A percentile compares a stretch with the other conserved stretches of the same genome.
Conservation (phyloP, 2,329 filamentous ascomycete genomes). For the Cadophora malorum region DNA sequence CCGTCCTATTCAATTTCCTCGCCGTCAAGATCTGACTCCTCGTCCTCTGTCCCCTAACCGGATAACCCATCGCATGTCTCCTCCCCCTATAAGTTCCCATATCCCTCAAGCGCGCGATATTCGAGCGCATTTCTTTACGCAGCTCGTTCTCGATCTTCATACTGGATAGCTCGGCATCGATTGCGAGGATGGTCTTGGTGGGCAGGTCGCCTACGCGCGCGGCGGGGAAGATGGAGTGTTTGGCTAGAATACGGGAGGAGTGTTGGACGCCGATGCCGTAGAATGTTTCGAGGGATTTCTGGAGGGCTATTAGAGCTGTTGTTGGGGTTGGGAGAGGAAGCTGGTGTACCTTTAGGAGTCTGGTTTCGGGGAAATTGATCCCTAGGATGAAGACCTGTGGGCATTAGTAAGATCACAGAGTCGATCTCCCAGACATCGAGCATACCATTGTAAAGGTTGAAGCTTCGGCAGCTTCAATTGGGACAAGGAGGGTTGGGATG, state of each 20-base stretch:
- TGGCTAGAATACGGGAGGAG: conserved; percentile 80
- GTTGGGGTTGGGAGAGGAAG: conserved; percentile 11
- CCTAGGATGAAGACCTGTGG: conserved; percentile 77
- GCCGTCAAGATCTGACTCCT: conserved; percentile 72
- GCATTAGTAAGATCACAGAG: conserved; percentile 22
- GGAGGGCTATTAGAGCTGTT: conserved; percentile 23
- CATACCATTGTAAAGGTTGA: conserved; percentile 39
- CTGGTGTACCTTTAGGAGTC: conserved; percentile 78
- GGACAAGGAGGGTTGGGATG: background rate
- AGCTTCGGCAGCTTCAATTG: conserved; percentile 18
- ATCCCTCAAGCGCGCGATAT: conserved; percentile 85
- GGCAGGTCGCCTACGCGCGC: conserved; percentile 78
- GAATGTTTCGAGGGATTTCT: conserved; percentile 82
- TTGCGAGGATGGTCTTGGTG: conserved; percentile 77
- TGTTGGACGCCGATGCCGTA: conserved; percentile 80
- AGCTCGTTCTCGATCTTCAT: conserved; percentile 97
- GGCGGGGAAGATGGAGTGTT: conserved; percentile 84
- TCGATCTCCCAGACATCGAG: background rate
- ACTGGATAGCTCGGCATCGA: conserved; percentile 83
- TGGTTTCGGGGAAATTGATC: conserved; percentile 82
- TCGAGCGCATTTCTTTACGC: conserved; percentile 76
- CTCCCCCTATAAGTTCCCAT: conserved; percentile 90
- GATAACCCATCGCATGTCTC: conserved; percentile 90
- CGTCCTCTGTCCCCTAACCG: conserved; percentile 89
- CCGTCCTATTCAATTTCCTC: conserved; percentile 66